Evolutionary conservation across 345 rosid species (phyloP), one percentile per base, ranked within the genome.

Genomic region (Orychophragmus violaceus): DNA sequence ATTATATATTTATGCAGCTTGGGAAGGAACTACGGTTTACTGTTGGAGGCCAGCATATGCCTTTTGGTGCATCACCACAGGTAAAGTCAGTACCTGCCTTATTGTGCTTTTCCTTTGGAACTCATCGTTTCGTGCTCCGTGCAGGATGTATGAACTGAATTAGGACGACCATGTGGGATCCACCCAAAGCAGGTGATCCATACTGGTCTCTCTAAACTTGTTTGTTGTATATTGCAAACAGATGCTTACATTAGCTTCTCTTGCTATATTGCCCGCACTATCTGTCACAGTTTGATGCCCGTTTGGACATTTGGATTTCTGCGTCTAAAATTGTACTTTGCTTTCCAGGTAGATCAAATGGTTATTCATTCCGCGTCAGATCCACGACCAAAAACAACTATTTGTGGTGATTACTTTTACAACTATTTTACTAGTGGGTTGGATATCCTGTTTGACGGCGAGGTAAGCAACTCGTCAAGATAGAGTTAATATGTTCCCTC

Each of bases 51-150:
- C 97, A 94, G 81, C 89, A 73, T 71, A 81, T 94, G 74, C 87
- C 93, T 72, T 90, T 94, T 70, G 99, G 97, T 62, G 89, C 99
- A 79, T 90, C 99, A 19, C 97, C 99, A 22, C 99, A 90, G 93
- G 97, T 88, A 86, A 76, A 42, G 17, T 54, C 58, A 57, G 51
- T 52, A 53, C 14, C 19, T 59, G 39, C 11, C 24, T 29, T 36
- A 56, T 50, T 37, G 59, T 64, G 50, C 52, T 32, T 62, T 64
- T 19, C 45, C 42, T 51, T 29, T 68, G 29, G 68, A 42, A 42
- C 39, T 70, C 32, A 55, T 59, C 39, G 18, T 58, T 32, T 42
- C 9, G 9, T 52, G 44, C 56, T 74, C 21, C 12, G 12, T 79
- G 78, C 83, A 94, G 97, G 99, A 94, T 82, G 84, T 94, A 45